Conservation (phyloP, 78 protist species). For the Emiliania huxleyi region DNA sequence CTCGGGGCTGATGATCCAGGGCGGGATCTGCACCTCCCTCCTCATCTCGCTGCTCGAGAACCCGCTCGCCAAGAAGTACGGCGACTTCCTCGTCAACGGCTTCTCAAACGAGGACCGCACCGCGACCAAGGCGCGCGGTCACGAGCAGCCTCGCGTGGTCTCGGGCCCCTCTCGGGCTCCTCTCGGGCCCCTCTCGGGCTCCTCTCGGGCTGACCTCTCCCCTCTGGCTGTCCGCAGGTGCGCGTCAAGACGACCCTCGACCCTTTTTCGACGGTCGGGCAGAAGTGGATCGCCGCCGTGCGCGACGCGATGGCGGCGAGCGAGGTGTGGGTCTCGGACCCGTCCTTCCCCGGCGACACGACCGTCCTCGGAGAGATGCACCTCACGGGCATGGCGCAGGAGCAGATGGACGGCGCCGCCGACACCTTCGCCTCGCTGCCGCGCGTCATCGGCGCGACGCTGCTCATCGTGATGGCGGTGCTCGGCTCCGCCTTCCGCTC, state of each 20-base stretch:
- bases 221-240: no score
- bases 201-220: no score
- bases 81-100: background rate
- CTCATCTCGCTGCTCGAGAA: background rate
- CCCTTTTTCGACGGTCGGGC: background rate
- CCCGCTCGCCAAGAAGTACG: background rate
- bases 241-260: background rate
- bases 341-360: background rate
- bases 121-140: constrained; percentile 8
- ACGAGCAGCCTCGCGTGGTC: no score
- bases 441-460: constrained; percentile 15
- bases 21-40: background rate
- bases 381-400: background rate
- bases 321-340: background rate
- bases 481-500: constrained; percentile 49
- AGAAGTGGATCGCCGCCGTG: background rate
- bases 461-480: constrained; percentile 35
- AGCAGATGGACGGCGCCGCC: constrained; percentile 4
- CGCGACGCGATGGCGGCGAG: background rate
- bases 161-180: no score
- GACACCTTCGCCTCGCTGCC: background rate
- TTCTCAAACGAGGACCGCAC: background rate
- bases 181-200: no score
- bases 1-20: background rate
- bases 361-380: background rate